These are phyloP conservation scores for Phytophthora nicotianae DNA, from an alignment of 352 stramenopile genomes.

Conservation along the genomic window DNA sequence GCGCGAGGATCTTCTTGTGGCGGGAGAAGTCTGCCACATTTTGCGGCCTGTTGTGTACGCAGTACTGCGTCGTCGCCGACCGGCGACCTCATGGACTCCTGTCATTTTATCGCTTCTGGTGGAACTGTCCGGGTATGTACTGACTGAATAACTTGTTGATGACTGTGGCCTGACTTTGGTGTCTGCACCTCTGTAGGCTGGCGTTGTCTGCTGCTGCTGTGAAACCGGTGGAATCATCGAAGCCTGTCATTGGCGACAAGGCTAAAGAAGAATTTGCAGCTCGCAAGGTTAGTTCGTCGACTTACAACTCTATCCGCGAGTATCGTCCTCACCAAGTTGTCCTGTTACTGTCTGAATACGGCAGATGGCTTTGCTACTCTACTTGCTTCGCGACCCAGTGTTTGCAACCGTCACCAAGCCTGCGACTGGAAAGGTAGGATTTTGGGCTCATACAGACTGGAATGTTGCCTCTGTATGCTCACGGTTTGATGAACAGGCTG, in stretches of 20 bases:
- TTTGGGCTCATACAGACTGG: not conserved
- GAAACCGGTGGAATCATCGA: conserved; percentile 43
- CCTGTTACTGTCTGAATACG: conserved; percentile 5
- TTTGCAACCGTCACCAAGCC: conserved; percentile 76
- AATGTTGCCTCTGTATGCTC: conserved; percentile 1
- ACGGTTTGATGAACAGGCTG: conserved; percentile 35
- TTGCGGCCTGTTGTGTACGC: conserved; percentile 77
- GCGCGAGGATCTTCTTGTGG: conserved; percentile 57
- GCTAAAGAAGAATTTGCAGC: conserved; percentile 59
- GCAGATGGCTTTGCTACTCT: conserved; percentile 84
- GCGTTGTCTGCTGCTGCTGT: conserved; percentile 60
- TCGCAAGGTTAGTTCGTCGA: conserved; percentile 55
- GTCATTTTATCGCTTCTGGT: conserved; percentile 61
- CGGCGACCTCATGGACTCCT: conserved; percentile 66
- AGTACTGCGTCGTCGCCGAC: conserved; percentile 60
- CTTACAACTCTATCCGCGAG: not conserved
- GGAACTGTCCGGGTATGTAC: conserved; percentile 60
- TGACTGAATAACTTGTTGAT: not conserved
- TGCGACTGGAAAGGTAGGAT: conserved; percentile 58
- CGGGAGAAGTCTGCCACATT: conserved; percentile 79
- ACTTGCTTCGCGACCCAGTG: conserved; percentile 82
- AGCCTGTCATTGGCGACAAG: conserved; percentile 39
- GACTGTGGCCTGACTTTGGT: conserved; percentile 6
- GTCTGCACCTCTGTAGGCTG: conserved; percentile 40
- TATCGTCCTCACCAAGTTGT: conserved; percentile 1